Percentiles rank a stretch among this genome's conserved stretches.
These are phyloP conservation scores for Arbutus unedo DNA, from an alignment of 148 eudicot genomes.

Conservation along the genomic window DNA sequence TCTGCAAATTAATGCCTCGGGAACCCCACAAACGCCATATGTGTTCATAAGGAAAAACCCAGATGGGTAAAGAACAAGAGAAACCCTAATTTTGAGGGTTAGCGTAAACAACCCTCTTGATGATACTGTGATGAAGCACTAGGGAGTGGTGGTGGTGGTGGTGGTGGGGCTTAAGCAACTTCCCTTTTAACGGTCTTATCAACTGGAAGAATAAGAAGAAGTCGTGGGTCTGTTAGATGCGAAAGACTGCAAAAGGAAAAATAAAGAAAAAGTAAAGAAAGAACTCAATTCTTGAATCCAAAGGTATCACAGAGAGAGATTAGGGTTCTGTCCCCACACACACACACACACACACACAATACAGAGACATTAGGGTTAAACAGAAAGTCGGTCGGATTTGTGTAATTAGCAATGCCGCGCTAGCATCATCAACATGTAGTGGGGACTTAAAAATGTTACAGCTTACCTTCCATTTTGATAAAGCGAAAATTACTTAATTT, in stretches of 20 bases:
- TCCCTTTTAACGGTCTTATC: conserved; percentile 17
- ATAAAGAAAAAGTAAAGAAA: neutral
- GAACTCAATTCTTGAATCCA: neutral
- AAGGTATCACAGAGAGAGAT: neutral
- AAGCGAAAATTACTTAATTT: too few species aligned
- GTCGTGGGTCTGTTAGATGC: neutral
- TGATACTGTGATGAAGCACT: neutral
- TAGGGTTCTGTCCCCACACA: too few species aligned
- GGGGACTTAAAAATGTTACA: too few species aligned
- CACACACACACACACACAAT: too few species aligned
- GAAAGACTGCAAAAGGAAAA: neutral
- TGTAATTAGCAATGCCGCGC: too few species aligned
- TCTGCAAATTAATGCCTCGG: neutral
- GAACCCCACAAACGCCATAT: neutral
- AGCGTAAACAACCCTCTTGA: conserved; percentile 1
- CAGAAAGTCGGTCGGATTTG: neutral
- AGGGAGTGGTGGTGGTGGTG: neutral
- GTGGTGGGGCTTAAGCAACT: neutral
- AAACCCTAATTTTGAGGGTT: conserved; percentile 17
- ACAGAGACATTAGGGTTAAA: neutral
- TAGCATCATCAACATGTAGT: too few species aligned
- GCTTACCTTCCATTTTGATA: too few species aligned
- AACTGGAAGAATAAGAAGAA: neutral
- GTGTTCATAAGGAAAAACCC: neutral
- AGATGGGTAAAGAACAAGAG: neutral